These are phyloP conservation scores for Neurospora sp. DNA, from an alignment of 495 filamentous ascomycete genomes.

Conservation along the genomic window DNA sequence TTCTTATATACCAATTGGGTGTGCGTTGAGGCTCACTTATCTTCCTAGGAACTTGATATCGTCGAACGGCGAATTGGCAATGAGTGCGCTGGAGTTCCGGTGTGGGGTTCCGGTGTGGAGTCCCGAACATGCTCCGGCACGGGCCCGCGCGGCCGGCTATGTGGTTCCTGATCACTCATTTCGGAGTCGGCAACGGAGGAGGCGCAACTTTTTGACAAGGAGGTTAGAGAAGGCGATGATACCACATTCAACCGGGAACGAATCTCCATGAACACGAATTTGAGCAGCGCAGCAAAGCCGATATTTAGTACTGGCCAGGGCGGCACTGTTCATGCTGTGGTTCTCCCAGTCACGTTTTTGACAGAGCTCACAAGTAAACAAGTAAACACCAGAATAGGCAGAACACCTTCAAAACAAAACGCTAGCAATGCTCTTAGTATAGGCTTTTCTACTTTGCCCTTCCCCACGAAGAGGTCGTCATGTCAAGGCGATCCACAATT, in stretches of 20 bases:
- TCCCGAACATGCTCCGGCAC: neutral
- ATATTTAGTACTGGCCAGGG: neutral
- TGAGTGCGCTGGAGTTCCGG: neutral
- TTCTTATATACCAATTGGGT: too few species aligned
- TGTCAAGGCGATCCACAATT: neutral
- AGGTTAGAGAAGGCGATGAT: neutral
- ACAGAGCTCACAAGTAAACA: neutral
- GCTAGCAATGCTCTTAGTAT: too few species aligned
- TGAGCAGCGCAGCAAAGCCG: too few species aligned
- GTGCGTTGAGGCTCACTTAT: too few species aligned
- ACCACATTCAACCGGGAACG: neutral
- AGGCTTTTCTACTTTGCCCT: too few species aligned
- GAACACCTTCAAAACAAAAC: too few species aligned
- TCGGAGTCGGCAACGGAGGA: neutral
- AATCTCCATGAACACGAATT: neutral
- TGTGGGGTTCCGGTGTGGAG: neutral
- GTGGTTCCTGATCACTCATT: neutral
- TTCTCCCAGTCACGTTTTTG: neutral
- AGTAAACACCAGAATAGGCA: neutral
- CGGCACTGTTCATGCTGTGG: neutral
- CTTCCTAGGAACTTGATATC: too few species aligned
- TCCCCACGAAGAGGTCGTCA: neutral
- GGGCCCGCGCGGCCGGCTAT: neutral
- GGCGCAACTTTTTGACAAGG: neutral
- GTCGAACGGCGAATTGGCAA: too few species aligned